These are phyloP conservation scores for Piedraia hortae DNA, from an alignment of 2,329 filamentous ascomycete species.

Conservation along the genomic window DNA sequence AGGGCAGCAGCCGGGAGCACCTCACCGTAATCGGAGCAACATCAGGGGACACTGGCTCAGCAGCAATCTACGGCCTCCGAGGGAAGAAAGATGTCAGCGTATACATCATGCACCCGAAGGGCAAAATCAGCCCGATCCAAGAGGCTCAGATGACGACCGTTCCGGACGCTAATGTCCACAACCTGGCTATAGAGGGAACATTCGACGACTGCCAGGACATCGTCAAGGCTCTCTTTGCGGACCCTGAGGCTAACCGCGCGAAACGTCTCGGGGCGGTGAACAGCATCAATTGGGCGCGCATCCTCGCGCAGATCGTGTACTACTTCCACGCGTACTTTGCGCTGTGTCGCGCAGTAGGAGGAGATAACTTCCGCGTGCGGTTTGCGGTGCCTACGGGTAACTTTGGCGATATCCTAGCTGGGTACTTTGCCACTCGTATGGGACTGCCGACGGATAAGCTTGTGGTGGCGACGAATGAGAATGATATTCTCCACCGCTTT, in stretches of 20 bases:
- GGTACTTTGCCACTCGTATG: constrained; percentile 80
- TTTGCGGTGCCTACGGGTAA: constrained; percentile 89
- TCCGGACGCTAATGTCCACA: constrained; percentile 73
- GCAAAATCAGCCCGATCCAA: constrained; percentile 71
- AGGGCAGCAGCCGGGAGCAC: constrained; percentile 42
- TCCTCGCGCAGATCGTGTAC: constrained; percentile 88
- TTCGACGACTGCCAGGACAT: constrained; percentile 97
- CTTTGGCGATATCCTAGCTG: constrained; percentile 82
- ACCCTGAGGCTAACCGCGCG: constrained; percentile 53
- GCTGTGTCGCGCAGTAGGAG: constrained; percentile 32
- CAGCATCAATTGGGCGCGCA: constrained; percentile 87
- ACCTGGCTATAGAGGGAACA: constrained; percentile 63
- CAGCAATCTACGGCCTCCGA: constrained; percentile 79
- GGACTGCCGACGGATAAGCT: constrained; percentile 70
- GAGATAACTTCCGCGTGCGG: constrained; percentile 41
- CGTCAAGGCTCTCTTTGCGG: constrained; percentile 75
- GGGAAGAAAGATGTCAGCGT: constrained; percentile 94
- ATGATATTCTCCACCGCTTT: constrained; percentile 89
- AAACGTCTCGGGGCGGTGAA: constrained; percentile 81
- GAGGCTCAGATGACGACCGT: constrained; percentile 95
- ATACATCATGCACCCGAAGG: constrained; percentile 81
- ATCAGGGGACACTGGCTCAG: constrained; percentile 70
- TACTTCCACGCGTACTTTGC: constrained; percentile 90
- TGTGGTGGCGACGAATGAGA: constrained; percentile 84
- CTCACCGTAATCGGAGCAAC: constrained; percentile 70